Percentiles rank a stretch among this genome's conserved stretches.
These are phyloP conservation scores for Cyamopsis tetragonoloba DNA, from an alignment of 306 rosid genomes.

Conservation along the genomic window DNA sequence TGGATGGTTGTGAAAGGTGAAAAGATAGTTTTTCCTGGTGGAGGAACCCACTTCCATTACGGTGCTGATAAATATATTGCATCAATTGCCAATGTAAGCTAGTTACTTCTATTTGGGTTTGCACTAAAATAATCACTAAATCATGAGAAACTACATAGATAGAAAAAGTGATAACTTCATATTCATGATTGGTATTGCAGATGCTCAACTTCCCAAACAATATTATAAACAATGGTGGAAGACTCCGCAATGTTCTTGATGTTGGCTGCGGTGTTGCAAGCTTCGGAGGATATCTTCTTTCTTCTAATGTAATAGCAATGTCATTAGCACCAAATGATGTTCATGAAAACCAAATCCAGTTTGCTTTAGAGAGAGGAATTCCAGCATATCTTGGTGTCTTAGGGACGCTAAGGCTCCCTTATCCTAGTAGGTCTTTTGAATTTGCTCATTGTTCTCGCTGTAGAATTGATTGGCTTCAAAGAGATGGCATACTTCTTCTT, in stretches of 20 bases:
- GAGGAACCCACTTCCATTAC: conserved; percentile 92
- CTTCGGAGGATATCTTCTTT: conserved; percentile 88
- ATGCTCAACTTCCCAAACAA: conserved; percentile 87
- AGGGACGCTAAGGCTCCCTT: conserved; percentile 89
- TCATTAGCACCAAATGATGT: conserved; percentile 94
- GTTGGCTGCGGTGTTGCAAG: conserved; percentile 95
- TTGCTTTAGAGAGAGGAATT: conserved; percentile 93
- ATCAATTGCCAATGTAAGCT: conserved; percentile 80
- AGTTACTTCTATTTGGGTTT: conserved; percentile 15
- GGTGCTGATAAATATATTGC: conserved; percentile 93
- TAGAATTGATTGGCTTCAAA: conserved; percentile 94
- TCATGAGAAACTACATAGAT: background rate
- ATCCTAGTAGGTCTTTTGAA: conserved; percentile 94
- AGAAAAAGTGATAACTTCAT: conserved; percentile 4
- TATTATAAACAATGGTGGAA: conserved; percentile 69
- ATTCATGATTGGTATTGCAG: conserved; percentile 40
- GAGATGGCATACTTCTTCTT: conserved; percentile 91
- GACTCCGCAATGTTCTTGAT: conserved; percentile 71
- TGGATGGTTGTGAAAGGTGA: conserved; percentile 91
- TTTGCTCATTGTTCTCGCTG: conserved; percentile 96
- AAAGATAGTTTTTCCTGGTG: conserved; percentile 85
- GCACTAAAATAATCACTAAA: conserved; percentile 9
- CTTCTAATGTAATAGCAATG: conserved; percentile 73
- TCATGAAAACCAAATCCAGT: conserved; percentile 95
- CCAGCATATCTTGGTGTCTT: conserved; percentile 92